Percentiles rank a stretch among this genome's conserved stretches.
These are phyloP conservation scores for Aspergillus wentii DNA, from an alignment of 495 filamentous ascomycete species.

Conservation along the genomic window DNA sequence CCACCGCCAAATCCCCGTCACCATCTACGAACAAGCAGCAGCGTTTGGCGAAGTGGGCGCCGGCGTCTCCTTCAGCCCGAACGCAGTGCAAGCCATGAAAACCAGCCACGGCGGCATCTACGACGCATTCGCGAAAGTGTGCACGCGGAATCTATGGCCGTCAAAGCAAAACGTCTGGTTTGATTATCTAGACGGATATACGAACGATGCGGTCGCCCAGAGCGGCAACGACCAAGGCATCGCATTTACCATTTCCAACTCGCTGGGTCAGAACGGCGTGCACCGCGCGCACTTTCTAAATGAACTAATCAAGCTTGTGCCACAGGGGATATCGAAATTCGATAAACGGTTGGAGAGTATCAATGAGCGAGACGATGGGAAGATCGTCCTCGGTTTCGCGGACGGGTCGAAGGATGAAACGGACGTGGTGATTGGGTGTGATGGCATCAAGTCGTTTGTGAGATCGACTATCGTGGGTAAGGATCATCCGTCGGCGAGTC, in stretches of 20 bases:
- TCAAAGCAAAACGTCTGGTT: constrained; percentile 27
- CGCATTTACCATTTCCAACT: constrained; percentile 20
- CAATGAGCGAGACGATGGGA: constrained; percentile 17
- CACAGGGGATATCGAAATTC: constrained; percentile 35
- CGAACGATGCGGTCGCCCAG: constrained; percentile 4
- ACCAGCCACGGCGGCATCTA: constrained; percentile 44
- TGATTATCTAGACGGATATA: constrained; percentile 22
- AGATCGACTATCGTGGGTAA: constrained; percentile 34
- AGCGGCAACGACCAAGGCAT: constrained; percentile 9
- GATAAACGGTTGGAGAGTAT: constrained; percentile 30
- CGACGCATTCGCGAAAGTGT: constrained; percentile 31
- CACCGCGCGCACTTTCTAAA: constrained; percentile 49
- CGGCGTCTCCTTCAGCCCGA: constrained; percentile 56
- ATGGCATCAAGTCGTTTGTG: constrained; percentile 54
- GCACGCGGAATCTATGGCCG: constrained; percentile 31
- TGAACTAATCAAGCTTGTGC: constrained; percentile 42
- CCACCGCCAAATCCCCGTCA: constrained; percentile 32
- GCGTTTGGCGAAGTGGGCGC: constrained; percentile 55
- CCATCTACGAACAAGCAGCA: constrained; percentile 49
- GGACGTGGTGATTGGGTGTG: constrained; percentile 51
- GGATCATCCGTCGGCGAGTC: constrained; percentile 27
- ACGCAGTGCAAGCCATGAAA: constrained; percentile 52
- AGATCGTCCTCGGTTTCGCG: constrained; percentile 23
- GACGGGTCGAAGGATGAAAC: constrained; percentile 28
- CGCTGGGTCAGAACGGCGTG: constrained; percentile 30